Evolutionary conservation across 2,329 filamentous ascomycete species (phyloP).

Genomic region (Fusarium neocosmosporiellum): DNA sequence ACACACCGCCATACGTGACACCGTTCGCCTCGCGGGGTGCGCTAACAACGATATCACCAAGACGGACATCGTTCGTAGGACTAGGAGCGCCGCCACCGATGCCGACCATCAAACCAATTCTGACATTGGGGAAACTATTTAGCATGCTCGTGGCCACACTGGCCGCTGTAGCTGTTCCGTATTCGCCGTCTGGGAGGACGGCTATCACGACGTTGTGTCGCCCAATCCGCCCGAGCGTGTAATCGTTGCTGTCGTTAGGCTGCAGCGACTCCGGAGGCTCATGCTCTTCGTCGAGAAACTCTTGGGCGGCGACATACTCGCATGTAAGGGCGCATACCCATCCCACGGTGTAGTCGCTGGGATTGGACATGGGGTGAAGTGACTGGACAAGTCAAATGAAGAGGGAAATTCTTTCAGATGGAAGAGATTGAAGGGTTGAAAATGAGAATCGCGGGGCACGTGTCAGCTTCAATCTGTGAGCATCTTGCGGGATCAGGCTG

Average conservation of each 20-base stretch:
- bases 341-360: neutral
- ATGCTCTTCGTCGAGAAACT: conserved; percentile 3
- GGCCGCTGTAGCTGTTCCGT: neutral
- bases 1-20: neutral
- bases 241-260: neutral
- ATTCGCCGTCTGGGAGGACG: neutral
- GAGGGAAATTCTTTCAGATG: neutral
- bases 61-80: neutral
- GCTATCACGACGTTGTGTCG: neutral
- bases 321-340: neutral
- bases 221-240: neutral
- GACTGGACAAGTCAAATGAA: neutral
- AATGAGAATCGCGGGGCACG: neutral
- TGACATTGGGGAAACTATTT: neutral
- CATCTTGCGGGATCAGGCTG: neutral
- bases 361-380: neutral
- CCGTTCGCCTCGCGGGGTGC: neutral
- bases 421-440: neutral
- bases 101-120: neutral
- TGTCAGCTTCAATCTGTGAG: neutral
- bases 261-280: neutral
- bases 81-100: neutral
- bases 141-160: neutral
- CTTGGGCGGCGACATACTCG: conserved; percentile 1
- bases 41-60: neutral